Conservation (phyloP, 108 stramenopile species). For the Thalassiosira profunda region DNA sequence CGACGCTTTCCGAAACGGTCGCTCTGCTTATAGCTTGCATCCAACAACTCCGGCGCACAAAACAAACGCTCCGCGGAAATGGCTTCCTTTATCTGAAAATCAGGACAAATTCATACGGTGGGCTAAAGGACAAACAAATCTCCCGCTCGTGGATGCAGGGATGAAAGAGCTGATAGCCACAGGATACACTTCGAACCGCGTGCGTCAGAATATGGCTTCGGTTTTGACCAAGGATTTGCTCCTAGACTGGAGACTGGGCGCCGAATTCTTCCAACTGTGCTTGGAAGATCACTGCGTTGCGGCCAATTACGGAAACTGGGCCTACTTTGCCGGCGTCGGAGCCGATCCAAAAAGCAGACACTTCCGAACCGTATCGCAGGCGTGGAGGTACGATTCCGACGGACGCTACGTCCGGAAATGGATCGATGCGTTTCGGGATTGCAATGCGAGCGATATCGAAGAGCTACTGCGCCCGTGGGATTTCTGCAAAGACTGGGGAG, state of each 20-base stretch:
- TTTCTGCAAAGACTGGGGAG: constrained; percentile 32
- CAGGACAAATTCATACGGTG: constrained; percentile 51
- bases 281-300: constrained; percentile 91
- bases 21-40: constrained; percentile 14
- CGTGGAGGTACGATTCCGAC: constrained; percentile 71
- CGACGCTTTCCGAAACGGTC: constrained; percentile 47
- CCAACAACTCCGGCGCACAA: constrained; percentile 18
- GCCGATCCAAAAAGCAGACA: constrained; percentile 77
- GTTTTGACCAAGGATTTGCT: constrained; percentile 83
- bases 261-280: constrained; percentile 85
- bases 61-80: constrained; percentile 10
- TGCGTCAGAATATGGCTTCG: constrained; percentile 91
- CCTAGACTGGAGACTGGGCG: constrained; percentile 93
- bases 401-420: constrained; percentile 85
- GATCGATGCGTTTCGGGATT: constrained; percentile 58
- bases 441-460: constrained; percentile 19
- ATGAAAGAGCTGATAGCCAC: constrained; percentile 88
- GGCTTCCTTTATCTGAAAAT: constrained; percentile 24
- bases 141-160: constrained; percentile 92
- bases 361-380: constrained; percentile 84
- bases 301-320: constrained; percentile 94
- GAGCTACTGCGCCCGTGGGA: constrained; percentile 69
- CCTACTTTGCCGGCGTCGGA: constrained; percentile 88
- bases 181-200: constrained; percentile 95
- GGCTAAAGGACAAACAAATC: constrained; percentile 77